phyloP scores from a whole-genome alignment of 1,284 basidiomycete species.

The Tilletia horrida region DNA sequence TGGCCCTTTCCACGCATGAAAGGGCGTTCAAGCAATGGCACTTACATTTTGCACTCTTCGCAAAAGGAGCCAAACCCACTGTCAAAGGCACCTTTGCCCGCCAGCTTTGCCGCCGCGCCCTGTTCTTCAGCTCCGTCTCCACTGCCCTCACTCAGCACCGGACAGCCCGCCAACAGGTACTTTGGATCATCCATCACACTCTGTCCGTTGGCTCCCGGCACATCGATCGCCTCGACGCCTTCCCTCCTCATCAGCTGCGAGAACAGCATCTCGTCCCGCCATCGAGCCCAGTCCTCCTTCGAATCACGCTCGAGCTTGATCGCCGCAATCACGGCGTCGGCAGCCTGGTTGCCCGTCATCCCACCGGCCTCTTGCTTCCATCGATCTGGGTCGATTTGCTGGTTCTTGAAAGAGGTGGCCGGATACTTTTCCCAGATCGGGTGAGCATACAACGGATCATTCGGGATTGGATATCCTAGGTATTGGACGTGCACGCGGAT shows the following conservation, averaged over 20 bases:
- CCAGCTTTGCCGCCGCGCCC: slow-evolving; percentile 27
- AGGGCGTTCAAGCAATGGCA: not conserved
- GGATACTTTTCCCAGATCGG: slow-evolving; percentile 48
- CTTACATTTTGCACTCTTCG: slow-evolving; percentile 41
- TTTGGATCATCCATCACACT: slow-evolving; percentile 19
- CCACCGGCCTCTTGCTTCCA: slow-evolving; percentile 48
- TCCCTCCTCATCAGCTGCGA: slow-evolving; percentile 41
- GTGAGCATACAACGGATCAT: slow-evolving; percentile 57
- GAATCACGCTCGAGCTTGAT: slow-evolving; percentile 51
- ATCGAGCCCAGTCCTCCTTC: slow-evolving; percentile 51
- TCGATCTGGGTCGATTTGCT: slow-evolving; percentile 38
- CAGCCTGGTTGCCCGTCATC: slow-evolving; percentile 38
- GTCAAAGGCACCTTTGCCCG: slow-evolving; percentile 32
- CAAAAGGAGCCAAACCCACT: slow-evolving; percentile 39
- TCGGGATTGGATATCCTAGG: slow-evolving; percentile 84
- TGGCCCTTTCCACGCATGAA: no score
- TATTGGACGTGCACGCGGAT: slow-evolving; percentile 93
- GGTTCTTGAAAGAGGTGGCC: slow-evolving; percentile 23
- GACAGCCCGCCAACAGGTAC: slow-evolving; percentile 15
- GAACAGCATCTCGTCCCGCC: slow-evolving; percentile 52
- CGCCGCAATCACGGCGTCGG: slow-evolving; percentile 48
- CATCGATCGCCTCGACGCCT: slow-evolving; percentile 40
- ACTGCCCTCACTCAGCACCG: not conserved
- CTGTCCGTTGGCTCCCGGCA: slow-evolving; percentile 47
- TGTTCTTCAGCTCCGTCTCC: slow-evolving; percentile 16